These are phyloP conservation scores for Chaetomium globosum DNA, from an alignment of 2,329 filamentous ascomycete genomes.

Conservation along the genomic window DNA sequence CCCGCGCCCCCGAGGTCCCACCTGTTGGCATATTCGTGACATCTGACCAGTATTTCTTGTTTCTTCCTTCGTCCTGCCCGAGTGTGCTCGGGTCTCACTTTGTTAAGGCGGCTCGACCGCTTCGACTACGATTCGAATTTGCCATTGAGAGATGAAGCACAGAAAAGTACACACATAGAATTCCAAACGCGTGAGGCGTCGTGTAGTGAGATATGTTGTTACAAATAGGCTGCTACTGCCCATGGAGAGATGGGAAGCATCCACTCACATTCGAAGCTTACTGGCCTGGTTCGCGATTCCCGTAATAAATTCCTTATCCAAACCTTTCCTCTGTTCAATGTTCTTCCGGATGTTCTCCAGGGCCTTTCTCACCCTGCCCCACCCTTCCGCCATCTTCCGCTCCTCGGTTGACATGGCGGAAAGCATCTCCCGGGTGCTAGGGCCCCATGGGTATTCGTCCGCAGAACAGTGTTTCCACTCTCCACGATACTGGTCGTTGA, in stretches of 20 bases:
- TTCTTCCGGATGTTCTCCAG: constrained; percentile 7
- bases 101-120: too few species aligned
- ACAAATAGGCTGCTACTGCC: background rate
- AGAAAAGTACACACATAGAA: background rate
- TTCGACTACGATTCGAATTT: too few species aligned
- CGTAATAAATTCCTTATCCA: constrained; percentile 13
- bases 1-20: too few species aligned
- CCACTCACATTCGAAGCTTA: background rate
- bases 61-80: too few species aligned
- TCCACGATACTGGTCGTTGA: constrained; percentile 14
- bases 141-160: background rate
- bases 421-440: background rate
- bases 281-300: background rate
- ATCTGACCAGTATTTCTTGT: too few species aligned
- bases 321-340: background rate
- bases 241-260: background rate
- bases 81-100: too few species aligned
- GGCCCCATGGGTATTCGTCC: constrained; percentile 30
- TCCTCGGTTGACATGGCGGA: constrained; percentile 18
- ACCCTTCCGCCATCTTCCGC: constrained; percentile 13
- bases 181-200: background rate
- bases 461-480: constrained; percentile 33
- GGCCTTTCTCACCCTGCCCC: constrained; percentile 1
- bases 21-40: too few species aligned
- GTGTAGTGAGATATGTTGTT: background rate